phyloP scores from a whole-genome alignment of 306 rosid species.

The Casuarina equisetifolia region DNA sequence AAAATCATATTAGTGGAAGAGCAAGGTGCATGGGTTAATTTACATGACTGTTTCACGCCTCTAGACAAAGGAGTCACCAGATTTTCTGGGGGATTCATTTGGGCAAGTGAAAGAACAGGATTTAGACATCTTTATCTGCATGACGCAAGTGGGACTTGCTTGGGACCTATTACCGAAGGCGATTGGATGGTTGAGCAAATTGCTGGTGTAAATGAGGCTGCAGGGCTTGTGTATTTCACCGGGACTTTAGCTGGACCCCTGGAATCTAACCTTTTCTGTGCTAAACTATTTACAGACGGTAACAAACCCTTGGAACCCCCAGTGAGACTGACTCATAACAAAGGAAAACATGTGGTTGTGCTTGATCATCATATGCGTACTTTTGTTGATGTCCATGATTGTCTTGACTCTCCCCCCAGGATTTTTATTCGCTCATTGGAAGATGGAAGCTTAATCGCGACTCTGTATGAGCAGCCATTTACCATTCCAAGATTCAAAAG shows the following conservation, averaged over 20 bases:
- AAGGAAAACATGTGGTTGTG: constrained; percentile 82
- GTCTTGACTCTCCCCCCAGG: constrained; percentile 75
- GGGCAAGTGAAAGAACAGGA: constrained; percentile 98
- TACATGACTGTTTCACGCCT: constrained; percentile 90
- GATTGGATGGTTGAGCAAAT: constrained; percentile 99
- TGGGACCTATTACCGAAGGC: constrained; percentile 89
- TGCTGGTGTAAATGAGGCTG: constrained; percentile 84
- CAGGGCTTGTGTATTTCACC: constrained; percentile 78
- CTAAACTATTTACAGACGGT: constrained; percentile 61
- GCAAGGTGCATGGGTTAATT: constrained; percentile 65
- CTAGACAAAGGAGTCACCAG: constrained; percentile 67
- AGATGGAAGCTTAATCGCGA: constrained; percentile 67
- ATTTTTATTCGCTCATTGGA: constrained; percentile 77
- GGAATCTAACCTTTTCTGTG: constrained; percentile 72
- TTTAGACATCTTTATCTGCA: constrained; percentile 89
- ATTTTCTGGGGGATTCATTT: constrained; percentile 81
- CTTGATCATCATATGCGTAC: constrained; percentile 81
- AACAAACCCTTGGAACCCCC: constrained; percentile 63
- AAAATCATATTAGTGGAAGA: constrained; percentile 72
- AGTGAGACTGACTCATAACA: constrained; percentile 62
- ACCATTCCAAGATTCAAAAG: constrained; percentile 55
- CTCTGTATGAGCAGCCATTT: constrained; percentile 66
- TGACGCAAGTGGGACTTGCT: constrained; percentile 67
- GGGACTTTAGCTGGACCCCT: constrained; percentile 88
- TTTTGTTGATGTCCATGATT: constrained; percentile 79